Evolutionary conservation across 306 rosid genomes (phyloP), one percentile per base, ranked within the genome.

Genomic region (Benincasa hispida): DNA sequence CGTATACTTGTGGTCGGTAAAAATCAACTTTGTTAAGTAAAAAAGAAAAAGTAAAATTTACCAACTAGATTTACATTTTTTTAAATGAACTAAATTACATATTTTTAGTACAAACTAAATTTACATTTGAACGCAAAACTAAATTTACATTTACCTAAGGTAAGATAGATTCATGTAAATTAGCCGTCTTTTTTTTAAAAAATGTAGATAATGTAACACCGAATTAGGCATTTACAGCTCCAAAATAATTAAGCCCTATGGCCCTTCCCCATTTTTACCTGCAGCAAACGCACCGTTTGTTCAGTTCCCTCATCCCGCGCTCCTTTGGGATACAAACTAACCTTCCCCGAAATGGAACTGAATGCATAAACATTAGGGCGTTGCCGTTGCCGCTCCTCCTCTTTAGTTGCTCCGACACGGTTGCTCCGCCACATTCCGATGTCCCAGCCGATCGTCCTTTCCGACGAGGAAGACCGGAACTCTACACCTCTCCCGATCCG

Each of bases 401-500:
- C 35, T 37, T 72, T 12, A 18, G 19, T 62, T 32, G 24, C 15
- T 62, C 47, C 76, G 25, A 54, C 11, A 25, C 19, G 61, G 9
- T 28, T 50, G 63, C 74, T 59, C 45, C 55, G 22, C 22, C 59
- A 9, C 39, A 21, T 47, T 47, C 55, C 53, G 74, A 85, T 67
- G 88, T 78, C 78, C 72, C 85, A 85, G 27, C 96, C 96, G 17
- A 91, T 93, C 65, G 58, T 91, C 81, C 93, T 91, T 62, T 91
- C 97, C 82, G 97, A 90, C 84, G 97, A 81, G 82, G 98, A 92
- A 3, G 96, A 89, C 76, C 88, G 55, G 1, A 17, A 72, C 24
- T 76, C 88, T 28, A 84, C 93, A 13, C 88, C 96, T 21, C 55
- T 82, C 37, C 75, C 78, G 1, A 2, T 77, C 73, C 84, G 21